Conservation (phyloP, 768 basidiomycete species). For the Calocybe gangraenosa region DNA sequence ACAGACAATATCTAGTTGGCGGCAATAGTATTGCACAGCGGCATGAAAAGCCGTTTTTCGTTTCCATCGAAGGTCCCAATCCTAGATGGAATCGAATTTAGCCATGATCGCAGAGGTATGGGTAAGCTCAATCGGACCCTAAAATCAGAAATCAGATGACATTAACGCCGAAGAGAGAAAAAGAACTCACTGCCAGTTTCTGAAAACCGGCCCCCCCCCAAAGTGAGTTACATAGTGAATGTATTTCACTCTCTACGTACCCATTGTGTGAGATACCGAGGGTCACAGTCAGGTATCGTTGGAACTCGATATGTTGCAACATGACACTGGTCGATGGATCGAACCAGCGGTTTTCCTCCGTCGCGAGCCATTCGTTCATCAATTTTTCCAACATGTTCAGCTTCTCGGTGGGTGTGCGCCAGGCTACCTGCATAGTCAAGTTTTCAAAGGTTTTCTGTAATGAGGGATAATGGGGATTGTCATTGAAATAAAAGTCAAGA, state of each 20-base stretch:
- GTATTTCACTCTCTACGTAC: slow-evolving; percentile 19
- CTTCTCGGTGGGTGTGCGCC: slow-evolving; percentile 70
- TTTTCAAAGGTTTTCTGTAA: slow-evolving; percentile 65
- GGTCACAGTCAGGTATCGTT: slow-evolving; percentile 64
- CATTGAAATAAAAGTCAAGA: not conserved
- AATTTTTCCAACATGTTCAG: slow-evolving; percentile 63
- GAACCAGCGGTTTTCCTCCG: slow-evolving; percentile 79
- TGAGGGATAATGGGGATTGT: not conserved
- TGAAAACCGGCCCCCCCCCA: not conserved
- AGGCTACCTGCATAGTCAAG: slow-evolving; percentile 67
- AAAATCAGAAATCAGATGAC: not conserved
- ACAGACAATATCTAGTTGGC: slow-evolving; percentile 62
- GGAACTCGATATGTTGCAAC: slow-evolving; percentile 60
- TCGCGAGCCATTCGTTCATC: slow-evolving; percentile 72
- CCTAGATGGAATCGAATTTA: slow-evolving; percentile 18
- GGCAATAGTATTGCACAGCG: slow-evolving; percentile 69
- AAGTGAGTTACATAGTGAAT: not conserved
- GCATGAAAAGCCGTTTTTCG: slow-evolving; percentile 79
- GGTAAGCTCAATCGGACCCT: no score
- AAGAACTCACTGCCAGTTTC: slow-evolving; percentile 20
- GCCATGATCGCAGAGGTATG: not conserved
- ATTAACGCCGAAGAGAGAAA: not conserved
- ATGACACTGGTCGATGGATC: slow-evolving; percentile 61
- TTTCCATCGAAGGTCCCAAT: slow-evolving; percentile 56
- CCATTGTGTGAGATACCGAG: slow-evolving; percentile 60